Conservation (phyloP, 768 basidiomycete species). For the Auricularia auricula-judae region DNA sequence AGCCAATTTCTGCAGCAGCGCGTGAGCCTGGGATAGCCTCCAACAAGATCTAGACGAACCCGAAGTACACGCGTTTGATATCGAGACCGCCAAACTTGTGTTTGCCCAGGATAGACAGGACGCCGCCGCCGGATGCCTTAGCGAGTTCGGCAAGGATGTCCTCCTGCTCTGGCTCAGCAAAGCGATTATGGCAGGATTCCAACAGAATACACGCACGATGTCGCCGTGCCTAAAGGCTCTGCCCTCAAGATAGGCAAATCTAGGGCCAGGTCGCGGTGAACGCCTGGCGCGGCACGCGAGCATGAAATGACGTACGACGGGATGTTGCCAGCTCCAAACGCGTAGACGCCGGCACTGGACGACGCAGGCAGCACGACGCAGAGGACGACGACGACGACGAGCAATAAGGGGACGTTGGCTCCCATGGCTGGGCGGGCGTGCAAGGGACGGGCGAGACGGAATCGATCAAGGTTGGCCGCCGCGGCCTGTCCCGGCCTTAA, state of each 20-base stretch:
- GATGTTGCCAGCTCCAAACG: slow-evolving; percentile 82
- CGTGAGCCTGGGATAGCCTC: not conserved
- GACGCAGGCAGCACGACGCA: not conserved
- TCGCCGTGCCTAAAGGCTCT: slow-evolving; percentile 84
- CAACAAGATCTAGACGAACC: slow-evolving; percentile 29
- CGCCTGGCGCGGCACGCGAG: slow-evolving; percentile 8
- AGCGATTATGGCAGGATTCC: slow-evolving; percentile 15
- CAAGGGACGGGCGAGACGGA: not conserved
- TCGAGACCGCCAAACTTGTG: slow-evolving; percentile 74
- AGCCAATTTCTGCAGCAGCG: slow-evolving; percentile 59
- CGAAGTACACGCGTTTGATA: slow-evolving; percentile 76
- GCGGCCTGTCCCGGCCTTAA: not conserved
- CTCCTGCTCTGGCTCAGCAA: slow-evolving; percentile 38
- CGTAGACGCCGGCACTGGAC: slow-evolving; percentile 33
- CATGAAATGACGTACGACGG: slow-evolving; percentile 38
- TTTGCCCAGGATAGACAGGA: slow-evolving; percentile 46
- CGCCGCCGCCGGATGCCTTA: slow-evolving; percentile 40
- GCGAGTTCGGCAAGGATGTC: slow-evolving; percentile 50
- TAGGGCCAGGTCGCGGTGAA: slow-evolving; percentile 17
- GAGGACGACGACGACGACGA: slow-evolving; percentile 2
- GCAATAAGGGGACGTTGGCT: not conserved
- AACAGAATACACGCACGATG: slow-evolving; percentile 35
- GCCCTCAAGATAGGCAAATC: slow-evolving; percentile 80
- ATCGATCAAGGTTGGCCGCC: not conserved
- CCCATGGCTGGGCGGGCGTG: not conserved